Base-by-base conservation (phyloP, 805 yeast species). In the Schwanniomyces vanrijiae region DNA sequence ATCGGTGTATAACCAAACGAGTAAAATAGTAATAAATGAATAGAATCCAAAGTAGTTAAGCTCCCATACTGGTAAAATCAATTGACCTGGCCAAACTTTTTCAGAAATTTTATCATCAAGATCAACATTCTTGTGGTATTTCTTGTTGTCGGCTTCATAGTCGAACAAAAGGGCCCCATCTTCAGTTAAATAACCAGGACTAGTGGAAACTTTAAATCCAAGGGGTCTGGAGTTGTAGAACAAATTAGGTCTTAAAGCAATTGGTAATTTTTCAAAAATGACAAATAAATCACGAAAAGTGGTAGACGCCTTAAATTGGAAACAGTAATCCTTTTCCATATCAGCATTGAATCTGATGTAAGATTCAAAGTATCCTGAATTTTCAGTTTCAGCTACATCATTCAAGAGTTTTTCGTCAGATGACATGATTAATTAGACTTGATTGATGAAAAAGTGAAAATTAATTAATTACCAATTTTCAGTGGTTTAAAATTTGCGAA, bases 1-100 rank as follows among this genome's bases (percentile, higher is more conserved):
- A 69, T 94, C 98, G 1, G 96, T 84, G 66, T 91, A 94, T 49
- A 94, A 77, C 98, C 99, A 94, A 14, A 69, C 67, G 8, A 78
- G 43, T 56, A 88, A 68, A 3, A 70, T 47, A 1, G 75, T 43
- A 14, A 71, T 42, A 45, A 76, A 61, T 28, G 73, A 54, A 54
- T 75, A 69, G 52, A 66, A 76, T 24, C 71, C 75, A 49, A 71
- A 68, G 22, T 66, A 55, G 58, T 80, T 73, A 49, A 68, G 68
- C 50, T 73, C 68, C 90, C 95, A 89, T 21, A 74, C 65, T 3
- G 96, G 96, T 16, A 86, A 58, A 48, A 94, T 72, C 65, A 94
- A 78, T 72, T 92, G 97, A 31, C 96, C 96, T 14, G 96, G 96
- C 89, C 95, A 85, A 45, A 81, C 76, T 43, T 79, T 79, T 25